Base-by-base conservation (phyloP, 1,139 yeast species). In the Candida smagusa region DNA sequence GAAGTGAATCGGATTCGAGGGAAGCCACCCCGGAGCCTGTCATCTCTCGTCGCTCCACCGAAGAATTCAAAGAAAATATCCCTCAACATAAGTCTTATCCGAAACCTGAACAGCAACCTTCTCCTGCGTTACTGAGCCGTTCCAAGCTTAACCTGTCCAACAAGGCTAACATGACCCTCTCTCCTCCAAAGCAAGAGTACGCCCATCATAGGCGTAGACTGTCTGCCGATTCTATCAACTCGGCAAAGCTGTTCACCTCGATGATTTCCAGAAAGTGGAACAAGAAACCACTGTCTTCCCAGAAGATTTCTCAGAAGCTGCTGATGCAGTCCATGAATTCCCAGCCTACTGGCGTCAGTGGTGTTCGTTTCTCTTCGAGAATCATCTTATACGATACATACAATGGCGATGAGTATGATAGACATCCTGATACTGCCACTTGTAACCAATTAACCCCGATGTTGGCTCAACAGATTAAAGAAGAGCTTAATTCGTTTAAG, bases 381-480 rank as follows among this genome's bases (percentile, higher is more conserved):
- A 87, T 92, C 46, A 77, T 88, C 9, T 74, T 92, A 35, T 92
- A 83, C 60, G 96, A 89, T 46, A 92, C 97, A 0, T 89, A 85
- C 59, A 77, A 84, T 44, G 82, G 84, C 33, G 81, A 77, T 12
- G 96, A 87, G 49, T 92, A 92, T 58, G 97, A 92, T 58, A 79
- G 98, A 52, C 89, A 84, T 47, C 97, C 97, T 0, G 97, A 89
- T 47, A 73, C 84, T 31, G 95, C 96, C 4, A 89, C 97, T 1
- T 90, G 97, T 65, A 89, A 90, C 61, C 89, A 84, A 55, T 70
- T 90, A 59, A 90, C 96, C 1, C 97, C 97, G 4, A 68, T 76
- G 38, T 67, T 90, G 56, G 97, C 97, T 0, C 92, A 86, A 59
- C 81, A 81, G 62, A 88, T 92, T 53, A 84, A 82, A 63, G 88